Evolutionary conservation across 1,284 basidiomycete species (phyloP).

Genomic region (Xerocomus nothofagi): DNA sequence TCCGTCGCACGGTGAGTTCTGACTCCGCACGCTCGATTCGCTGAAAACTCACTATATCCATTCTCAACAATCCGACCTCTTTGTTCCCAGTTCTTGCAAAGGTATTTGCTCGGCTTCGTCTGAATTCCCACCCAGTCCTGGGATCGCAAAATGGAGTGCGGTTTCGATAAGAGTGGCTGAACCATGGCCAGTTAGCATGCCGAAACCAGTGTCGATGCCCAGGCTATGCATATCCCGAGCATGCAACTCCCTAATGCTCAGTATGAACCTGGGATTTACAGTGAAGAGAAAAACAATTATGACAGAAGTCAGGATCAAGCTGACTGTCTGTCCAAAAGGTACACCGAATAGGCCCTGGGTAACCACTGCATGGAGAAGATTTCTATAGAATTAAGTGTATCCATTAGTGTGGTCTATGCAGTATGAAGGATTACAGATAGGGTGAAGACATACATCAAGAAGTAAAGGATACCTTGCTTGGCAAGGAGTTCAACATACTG

Average conservation of each 20-base stretch:
- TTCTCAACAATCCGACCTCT: no score
- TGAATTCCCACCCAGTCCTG: not conserved
- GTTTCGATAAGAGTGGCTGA: not conserved
- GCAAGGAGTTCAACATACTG: slow-evolving; percentile 7
- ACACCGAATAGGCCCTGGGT: not conserved
- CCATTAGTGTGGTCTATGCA: not conserved
- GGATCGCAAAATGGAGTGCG: not conserved
- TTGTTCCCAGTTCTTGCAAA: not conserved
- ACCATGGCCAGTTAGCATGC: not conserved
- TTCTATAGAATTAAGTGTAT: not conserved
- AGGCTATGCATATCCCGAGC: not conserved
- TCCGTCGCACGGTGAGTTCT: not conserved
- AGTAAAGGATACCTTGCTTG: slow-evolving; percentile 14
- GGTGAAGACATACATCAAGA: slow-evolving; percentile 1
- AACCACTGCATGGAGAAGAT: not conserved
- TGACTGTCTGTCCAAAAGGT: not conserved
- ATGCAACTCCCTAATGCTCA: slow-evolving; percentile 9
- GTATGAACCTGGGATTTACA: slow-evolving; percentile 8
- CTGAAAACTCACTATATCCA: not conserved
- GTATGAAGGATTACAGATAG: not conserved
- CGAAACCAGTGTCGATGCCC: slow-evolving; percentile 11
- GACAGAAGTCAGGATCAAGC: not conserved
- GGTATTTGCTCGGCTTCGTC: not conserved
- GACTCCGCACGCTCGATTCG: not conserved
- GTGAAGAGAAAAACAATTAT: not conserved